Base-by-base conservation (phyloP, 805 yeast species). In the Trichomonascus vanleenenianus region DNA sequence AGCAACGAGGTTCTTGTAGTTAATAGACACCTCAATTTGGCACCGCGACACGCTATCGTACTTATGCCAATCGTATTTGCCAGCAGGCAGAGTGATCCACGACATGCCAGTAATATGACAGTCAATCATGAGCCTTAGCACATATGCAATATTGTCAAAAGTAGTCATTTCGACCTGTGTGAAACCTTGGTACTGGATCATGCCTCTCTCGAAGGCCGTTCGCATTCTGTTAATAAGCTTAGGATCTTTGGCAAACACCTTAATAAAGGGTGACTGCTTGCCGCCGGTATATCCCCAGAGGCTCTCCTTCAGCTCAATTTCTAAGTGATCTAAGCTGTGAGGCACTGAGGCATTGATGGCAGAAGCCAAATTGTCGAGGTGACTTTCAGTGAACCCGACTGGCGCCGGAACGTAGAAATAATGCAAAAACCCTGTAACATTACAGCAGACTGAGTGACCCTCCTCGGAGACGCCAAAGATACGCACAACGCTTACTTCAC, bases 331-430 rank as follows among this genome's bases (percentile, higher is more conserved):
- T 9, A 87, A 71, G n/a, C 83, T 82, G 44, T 70, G 71, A 48
- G 75, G 81, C 47, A 42, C 37, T 3, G 46, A 14, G 16, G 15
- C 34, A 3, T 40, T 14, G 30, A 43, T 19, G 30, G 40, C 41
- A 11, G 10, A 18, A 25, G 46, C 56, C 19, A 56, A 40, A 2
- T 20, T 44, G 25, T 50, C 31, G 40, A 85, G 56, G 53, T 82
- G 82, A 20, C 68, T 74, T 40, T 71, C 70, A 30, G 75, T 66
- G 57, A 89, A 84, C 3, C 85, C 87, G 37, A 75, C 68, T 2
- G 98, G 98, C 9, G 86, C 89, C 0, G 97, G 95, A 10, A 85
- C 94, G 56, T 86, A 93, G 50, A 93, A 74, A 62, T 93, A 93
- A 61, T 94, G 98, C 45, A 76, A 61, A 60, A 94, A 93, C 5